A percentile compares a stretch with the other conserved stretches of the same genome.
Evolutionary conservation across 75 land plant genomes (phyloP).

Genomic region (Pinus tabuliformis): DNA sequence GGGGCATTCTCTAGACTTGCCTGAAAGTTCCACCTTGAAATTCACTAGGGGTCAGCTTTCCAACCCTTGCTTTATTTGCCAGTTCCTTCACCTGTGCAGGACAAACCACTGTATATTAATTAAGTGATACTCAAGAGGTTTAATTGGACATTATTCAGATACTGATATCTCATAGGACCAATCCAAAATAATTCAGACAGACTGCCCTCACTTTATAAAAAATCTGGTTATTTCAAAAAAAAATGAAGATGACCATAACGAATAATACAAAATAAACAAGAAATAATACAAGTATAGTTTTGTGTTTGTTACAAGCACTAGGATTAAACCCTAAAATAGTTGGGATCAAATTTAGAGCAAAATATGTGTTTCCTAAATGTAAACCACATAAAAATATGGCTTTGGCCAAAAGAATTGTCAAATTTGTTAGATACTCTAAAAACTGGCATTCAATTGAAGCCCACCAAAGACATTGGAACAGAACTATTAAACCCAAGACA

Average conservation of each 20-base stretch:
- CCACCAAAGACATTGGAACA: too few relatives aligned
- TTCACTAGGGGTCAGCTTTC: constrained; percentile 84
- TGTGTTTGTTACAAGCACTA: too few relatives aligned
- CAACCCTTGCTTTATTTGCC: constrained; percentile 83
- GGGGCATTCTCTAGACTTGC: constrained; percentile 25
- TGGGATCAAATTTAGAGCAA: background rate
- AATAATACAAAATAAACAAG: background rate
- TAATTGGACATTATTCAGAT: background rate
- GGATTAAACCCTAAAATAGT: background rate
- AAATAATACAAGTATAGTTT: too few relatives aligned
- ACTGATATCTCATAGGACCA: background rate
- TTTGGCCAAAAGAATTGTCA: too few relatives aligned
- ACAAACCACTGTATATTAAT: background rate
- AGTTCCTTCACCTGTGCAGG: constrained; percentile 76
- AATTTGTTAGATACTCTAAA: too few relatives aligned
- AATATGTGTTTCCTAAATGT: too few relatives aligned
- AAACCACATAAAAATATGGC: too few relatives aligned
- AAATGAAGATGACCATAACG: background rate
- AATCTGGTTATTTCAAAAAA: background rate
- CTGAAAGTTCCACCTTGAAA: constrained; percentile 99
- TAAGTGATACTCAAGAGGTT: background rate
- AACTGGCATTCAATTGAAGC: too few relatives aligned
- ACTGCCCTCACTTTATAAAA: background rate
- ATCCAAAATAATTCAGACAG: background rate
- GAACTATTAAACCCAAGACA: too few relatives aligned